Evolutionary conservation across 495 filamentous ascomycete species (phyloP), one percentile per base, ranked within the genome.

Genomic region (Trichocladium antarcticum): DNA sequence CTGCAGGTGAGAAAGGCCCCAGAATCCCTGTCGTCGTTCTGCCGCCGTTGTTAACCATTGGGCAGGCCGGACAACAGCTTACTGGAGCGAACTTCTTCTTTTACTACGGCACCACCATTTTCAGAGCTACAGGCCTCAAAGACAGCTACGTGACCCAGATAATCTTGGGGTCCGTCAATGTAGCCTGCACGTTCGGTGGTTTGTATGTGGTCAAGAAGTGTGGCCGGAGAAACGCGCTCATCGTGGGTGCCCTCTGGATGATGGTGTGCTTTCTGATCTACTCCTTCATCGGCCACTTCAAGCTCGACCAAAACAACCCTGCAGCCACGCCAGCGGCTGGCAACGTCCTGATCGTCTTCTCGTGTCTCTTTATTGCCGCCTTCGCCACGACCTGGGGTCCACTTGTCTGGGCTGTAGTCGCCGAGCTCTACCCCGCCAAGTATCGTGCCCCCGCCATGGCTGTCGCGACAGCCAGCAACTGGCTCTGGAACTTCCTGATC

Each of bases 31-130:
- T 32, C 11, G 5, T 32, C 10, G 43, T 15, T 17, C 17, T 17
- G 8, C 14, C 8, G 7, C 21, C 15, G 40, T 6, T 11, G 22
- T 45, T 52, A 28, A 49, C 45, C 28, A 15, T 36, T 22, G 11
- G 7, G 8, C 48, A 58, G 64, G 77, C 79, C 9, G 73, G 84
- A 22, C 84, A 88, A 61, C 85, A 78, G 62, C 68, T 84, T 12
- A 82, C 80, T 29, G 80, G 82, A 42, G 83, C 80, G 50, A 88
- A 87, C 65, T 89, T 84, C 70, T 82, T 86, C 67, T 87, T 89
- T 70, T 87, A 87, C 68, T 89, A 85, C 62, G 83, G 84, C 39
- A 84, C 83, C 53, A 77, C 70, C 43, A 80, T 84, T 66, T 89
- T 89, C 68, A 55, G 68, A 20, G 76, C 81, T 29, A 79, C 82